These are phyloP conservation scores for Mortierella sp. DNA, from an alignment of 371 early-diverging fungal genomes.

Conservation along the genomic window DNA sequence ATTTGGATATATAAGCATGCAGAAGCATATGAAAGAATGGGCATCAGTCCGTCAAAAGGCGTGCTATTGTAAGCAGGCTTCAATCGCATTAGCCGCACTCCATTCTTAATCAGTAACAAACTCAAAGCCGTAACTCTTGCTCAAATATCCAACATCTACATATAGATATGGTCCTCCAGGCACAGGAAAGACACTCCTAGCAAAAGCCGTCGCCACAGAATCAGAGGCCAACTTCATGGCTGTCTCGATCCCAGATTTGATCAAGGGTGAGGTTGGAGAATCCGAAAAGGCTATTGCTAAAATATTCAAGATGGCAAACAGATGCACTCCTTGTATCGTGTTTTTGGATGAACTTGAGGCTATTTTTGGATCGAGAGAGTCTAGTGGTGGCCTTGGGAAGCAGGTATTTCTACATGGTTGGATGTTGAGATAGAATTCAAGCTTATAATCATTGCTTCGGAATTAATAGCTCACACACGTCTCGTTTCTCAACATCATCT, in stretches of 20 bases:
- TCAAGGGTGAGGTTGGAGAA: slow-evolving; percentile 95
- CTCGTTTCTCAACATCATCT: neutral
- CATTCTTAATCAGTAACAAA: neutral
- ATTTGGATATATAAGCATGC: slow-evolving; percentile 88
- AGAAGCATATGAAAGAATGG: slow-evolving; percentile 72
- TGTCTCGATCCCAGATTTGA: slow-evolving; percentile 93
- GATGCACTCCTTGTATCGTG: slow-evolving; percentile 86
- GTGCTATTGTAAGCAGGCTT: slow-evolving; percentile 67
- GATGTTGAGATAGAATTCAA: too few species aligned
- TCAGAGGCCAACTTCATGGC: slow-evolving; percentile 94
- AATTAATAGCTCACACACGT: neutral
- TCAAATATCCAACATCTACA: neutral
- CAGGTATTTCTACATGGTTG: slow-evolving; percentile 61
- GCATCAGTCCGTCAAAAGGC: slow-evolving; percentile 78
- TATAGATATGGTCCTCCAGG: slow-evolving; percentile 88
- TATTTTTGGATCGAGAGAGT: slow-evolving; percentile 76
- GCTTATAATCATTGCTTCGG: neutral
- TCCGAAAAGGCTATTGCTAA: slow-evolving; percentile 92
- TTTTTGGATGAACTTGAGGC: slow-evolving; percentile 99
- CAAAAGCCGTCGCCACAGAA: slow-evolving; percentile 93
- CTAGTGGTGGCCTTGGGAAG: slow-evolving; percentile 71
- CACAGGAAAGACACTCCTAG: slow-evolving; percentile 92
- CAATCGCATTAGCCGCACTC: neutral
- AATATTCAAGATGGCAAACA: slow-evolving; percentile 78
- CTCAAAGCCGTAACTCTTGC: slow-evolving; percentile 25